Evolutionary conservation across 768 basidiomycete genomes (phyloP).

Genomic region (Tulasnella sp.): DNA sequence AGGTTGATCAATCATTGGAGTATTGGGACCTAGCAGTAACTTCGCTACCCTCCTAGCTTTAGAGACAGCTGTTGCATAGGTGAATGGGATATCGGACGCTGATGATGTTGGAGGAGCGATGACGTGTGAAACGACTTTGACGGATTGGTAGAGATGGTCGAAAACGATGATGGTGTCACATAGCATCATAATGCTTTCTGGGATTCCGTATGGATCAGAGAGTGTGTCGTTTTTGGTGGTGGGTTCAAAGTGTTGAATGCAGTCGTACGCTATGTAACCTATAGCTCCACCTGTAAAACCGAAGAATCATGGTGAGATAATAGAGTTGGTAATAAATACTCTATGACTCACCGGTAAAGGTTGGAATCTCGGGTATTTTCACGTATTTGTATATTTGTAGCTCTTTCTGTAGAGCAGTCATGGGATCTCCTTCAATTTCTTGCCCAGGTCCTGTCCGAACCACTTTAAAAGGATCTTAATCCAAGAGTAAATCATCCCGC

Average conservation of each 20-base stretch:
- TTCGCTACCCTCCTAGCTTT: conserved; percentile 76
- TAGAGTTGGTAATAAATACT: too few relatives aligned
- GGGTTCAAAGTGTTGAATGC: conserved; percentile 92
- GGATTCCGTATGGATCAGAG: conserved; percentile 70
- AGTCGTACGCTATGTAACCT: conserved; percentile 95
- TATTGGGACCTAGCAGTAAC: conserved; percentile 33
- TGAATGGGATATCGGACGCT: conserved; percentile 31
- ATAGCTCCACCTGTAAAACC: conserved; percentile 65
- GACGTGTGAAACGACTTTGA: conserved; percentile 95
- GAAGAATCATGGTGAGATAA: background rate
- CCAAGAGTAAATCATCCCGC: background rate
- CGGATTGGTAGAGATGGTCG: conserved; percentile 88
- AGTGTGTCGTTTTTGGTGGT: conserved; percentile 52
- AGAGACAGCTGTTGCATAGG: conserved; percentile 77
- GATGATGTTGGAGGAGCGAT: conserved; percentile 47
- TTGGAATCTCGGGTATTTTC: conserved; percentile 80
- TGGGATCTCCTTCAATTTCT: conserved; percentile 76
- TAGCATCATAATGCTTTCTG: conserved; percentile 94
- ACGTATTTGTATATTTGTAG: conserved; percentile 78
- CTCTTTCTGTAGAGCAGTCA: conserved; percentile 70
- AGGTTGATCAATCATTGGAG: conserved; percentile 39
- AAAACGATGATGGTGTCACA: conserved; percentile 91
- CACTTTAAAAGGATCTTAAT: conserved; percentile 80
- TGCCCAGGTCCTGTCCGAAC: conserved; percentile 78
- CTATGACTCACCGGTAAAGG: conserved; percentile 51